Percentiles rank a stretch among this genome's conserved stretches.
Evolutionary conservation across 2,329 filamentous ascomycete genomes (phyloP).

Genomic region (Ophiostoma populinum): DNA sequence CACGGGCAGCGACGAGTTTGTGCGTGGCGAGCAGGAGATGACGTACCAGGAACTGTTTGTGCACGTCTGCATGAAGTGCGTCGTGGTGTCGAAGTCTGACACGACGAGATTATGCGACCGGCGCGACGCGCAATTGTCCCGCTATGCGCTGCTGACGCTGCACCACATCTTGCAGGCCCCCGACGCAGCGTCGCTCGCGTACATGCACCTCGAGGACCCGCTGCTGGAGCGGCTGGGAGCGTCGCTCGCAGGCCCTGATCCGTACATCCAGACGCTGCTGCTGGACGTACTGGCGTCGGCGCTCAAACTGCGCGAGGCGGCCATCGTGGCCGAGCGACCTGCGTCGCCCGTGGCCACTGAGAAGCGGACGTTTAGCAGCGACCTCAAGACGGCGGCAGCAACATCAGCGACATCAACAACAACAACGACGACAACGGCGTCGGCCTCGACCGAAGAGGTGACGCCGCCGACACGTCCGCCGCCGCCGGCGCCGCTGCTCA

Average conservation of each 20-base stretch:
- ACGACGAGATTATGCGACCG: slow-evolving; percentile 21
- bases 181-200: slow-evolving; percentile 38
- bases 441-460: background rate
- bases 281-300: slow-evolving; percentile 63
- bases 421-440: too few relatives aligned
- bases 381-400: slow-evolving; percentile 5
- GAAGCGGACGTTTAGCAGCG: slow-evolving; percentile 23
- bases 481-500: slow-evolving; percentile 57
- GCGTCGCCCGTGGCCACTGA: slow-evolving; percentile 24
- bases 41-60: slow-evolving; percentile 52
- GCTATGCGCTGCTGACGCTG: slow-evolving; percentile 50
- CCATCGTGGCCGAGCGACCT: slow-evolving; percentile 12
- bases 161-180: slow-evolving; percentile 52
- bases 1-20: slow-evolving; percentile 32
- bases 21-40: slow-evolving; percentile 34
- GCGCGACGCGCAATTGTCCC: slow-evolving; percentile 49
- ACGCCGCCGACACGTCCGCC: slow-evolving; percentile 25
- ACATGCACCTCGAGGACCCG: slow-evolving; percentile 50
- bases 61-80: slow-evolving; percentile 45
- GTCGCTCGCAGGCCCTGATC: slow-evolving; percentile 43
- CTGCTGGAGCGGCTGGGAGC: slow-evolving; percentile 52
- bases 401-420: too few relatives aligned
- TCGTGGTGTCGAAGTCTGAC: slow-evolving; percentile 22
- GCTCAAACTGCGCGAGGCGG: slow-evolving; percentile 44
- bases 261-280: slow-evolving; percentile 58